Percentiles rank a stretch among this genome's conserved stretches.
Conservation (phyloP, 2,329 filamentous ascomycete species). For the Fusarium succisae region DNA sequence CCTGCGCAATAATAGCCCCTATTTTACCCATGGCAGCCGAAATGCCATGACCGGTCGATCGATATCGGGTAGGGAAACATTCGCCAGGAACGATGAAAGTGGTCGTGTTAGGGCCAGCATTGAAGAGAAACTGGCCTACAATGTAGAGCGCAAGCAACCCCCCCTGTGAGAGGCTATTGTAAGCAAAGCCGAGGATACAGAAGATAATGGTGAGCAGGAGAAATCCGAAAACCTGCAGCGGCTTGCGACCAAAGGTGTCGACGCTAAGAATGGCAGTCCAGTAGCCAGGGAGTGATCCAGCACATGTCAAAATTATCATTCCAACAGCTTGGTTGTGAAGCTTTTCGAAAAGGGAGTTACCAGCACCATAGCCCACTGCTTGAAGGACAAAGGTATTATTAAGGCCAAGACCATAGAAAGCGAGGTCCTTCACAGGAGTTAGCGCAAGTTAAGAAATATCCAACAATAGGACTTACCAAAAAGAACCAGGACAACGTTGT, state of each 20-base stretch:
- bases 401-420: slow-evolving; percentile 76
- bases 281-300: slow-evolving; percentile 82
- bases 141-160: slow-evolving; percentile 70
- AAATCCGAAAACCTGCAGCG: slow-evolving; percentile 75
- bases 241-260: slow-evolving; percentile 80
- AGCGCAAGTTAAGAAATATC: background rate
- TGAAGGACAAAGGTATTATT: slow-evolving; percentile 78
- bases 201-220: slow-evolving; percentile 69
- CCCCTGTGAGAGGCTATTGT: slow-evolving; percentile 57
- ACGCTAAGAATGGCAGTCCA: slow-evolving; percentile 79
- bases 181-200: slow-evolving; percentile 69
- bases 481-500: slow-evolving; percentile 87
- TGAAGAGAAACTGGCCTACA: slow-evolving; percentile 73
- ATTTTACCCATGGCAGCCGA: slow-evolving; percentile 74
- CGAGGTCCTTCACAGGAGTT: slow-evolving; percentile 61
- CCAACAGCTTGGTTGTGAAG: slow-evolving; percentile 79
- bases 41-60: slow-evolving; percentile 70
- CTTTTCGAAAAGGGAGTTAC: slow-evolving; percentile 71
- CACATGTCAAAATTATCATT: slow-evolving; percentile 80
- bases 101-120: slow-evolving; percentile 72
- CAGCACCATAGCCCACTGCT: slow-evolving; percentile 75
- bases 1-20: slow-evolving; percentile 73
- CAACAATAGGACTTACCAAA: slow-evolving; percentile 54
- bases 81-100: slow-evolving; percentile 73
- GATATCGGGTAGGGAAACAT: slow-evolving; percentile 71